Evolutionary conservation across 176 grass and related monocot genomes (phyloP).

Genomic region (Areca catechu): DNA sequence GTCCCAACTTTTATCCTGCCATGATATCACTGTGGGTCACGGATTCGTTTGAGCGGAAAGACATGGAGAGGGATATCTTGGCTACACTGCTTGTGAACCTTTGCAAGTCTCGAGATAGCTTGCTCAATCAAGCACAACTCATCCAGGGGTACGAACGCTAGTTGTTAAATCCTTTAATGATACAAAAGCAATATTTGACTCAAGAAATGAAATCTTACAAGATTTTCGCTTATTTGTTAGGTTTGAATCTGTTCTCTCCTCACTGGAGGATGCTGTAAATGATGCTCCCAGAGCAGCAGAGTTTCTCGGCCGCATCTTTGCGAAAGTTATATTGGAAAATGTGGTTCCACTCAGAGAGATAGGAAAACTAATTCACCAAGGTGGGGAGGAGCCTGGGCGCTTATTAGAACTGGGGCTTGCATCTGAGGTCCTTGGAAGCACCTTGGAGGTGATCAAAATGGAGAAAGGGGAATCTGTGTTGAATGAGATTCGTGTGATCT

Average conservation of each 20-base stretch:
- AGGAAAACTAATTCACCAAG: conserved; percentile 58
- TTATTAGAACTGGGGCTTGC: conserved; percentile 56
- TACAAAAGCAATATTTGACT: too few relatives aligned
- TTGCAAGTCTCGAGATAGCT: conserved; percentile 42
- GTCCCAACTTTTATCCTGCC: conserved; percentile 62
- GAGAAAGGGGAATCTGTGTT: conserved; percentile 71
- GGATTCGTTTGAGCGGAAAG: conserved; percentile 91
- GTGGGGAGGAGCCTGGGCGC: conserved; percentile 66
- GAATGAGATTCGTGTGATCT: conserved; percentile 48
- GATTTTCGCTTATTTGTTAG: conserved; percentile 16
- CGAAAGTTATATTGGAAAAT: conserved; percentile 57
- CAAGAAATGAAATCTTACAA: too few relatives aligned
- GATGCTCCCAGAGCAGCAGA: conserved; percentile 87
- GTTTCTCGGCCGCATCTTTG: conserved; percentile 76
- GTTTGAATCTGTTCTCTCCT: conserved; percentile 43
- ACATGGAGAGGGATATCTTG: conserved; percentile 73
- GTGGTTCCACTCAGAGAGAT: conserved; percentile 55
- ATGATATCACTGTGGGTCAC: conserved; percentile 86
- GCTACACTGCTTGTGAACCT: conserved; percentile 74
- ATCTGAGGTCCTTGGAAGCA: conserved; percentile 65
- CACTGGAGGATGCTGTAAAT: conserved; percentile 83
- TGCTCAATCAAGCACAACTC: conserved; percentile 61
- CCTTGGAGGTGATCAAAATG: conserved; percentile 42
- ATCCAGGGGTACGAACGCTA: conserved; percentile 45
- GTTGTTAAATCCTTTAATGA: not conserved